Evolutionary conservation across 139 green algal species (phyloP).

Genomic region (Coccomyxa sp.): DNA sequence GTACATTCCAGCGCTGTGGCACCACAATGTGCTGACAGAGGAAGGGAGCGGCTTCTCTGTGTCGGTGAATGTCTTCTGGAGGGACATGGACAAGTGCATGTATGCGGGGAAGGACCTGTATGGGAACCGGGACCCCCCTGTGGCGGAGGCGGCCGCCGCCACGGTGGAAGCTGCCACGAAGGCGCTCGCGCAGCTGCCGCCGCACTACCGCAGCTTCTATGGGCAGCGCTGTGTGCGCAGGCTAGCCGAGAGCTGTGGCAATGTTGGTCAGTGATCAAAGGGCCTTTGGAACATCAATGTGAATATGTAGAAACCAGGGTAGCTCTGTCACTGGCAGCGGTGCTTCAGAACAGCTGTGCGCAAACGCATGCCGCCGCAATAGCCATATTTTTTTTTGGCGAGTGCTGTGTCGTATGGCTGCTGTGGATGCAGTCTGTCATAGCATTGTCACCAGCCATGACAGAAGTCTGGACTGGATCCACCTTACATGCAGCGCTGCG

Average conservation of each 20-base stretch:
- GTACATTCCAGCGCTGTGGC: constrained; percentile 61
- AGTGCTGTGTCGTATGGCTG: no score
- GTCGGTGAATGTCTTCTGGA: constrained; percentile 57
- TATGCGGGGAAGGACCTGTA: constrained; percentile 62
- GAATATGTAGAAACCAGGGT: no score
- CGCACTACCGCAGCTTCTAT: constrained; percentile 43
- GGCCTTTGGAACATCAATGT: no score
- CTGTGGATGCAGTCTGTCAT: no score
- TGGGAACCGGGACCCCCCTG: constrained; percentile 45
- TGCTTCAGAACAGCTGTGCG: no score
- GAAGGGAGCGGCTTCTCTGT: constrained; percentile 23
- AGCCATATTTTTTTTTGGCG: no score
- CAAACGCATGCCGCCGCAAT: no score
- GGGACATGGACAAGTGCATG: constrained; percentile 18
- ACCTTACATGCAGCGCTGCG: no score
- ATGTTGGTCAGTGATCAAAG: no score
- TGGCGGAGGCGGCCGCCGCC: constrained; percentile 25
- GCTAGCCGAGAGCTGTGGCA: neutral
- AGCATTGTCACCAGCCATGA: no score
- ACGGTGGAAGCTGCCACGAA: constrained; percentile 1
- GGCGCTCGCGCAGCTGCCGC: constrained; percentile 26
- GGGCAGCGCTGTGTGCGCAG: constrained; percentile 12
- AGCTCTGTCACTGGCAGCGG: no score
- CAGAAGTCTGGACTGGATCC: no score
- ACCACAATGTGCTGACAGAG: constrained; percentile 44